phyloP scores from a whole-genome alignment of 345 rosid genomes.

The Rhodamnia argentea region DNA sequence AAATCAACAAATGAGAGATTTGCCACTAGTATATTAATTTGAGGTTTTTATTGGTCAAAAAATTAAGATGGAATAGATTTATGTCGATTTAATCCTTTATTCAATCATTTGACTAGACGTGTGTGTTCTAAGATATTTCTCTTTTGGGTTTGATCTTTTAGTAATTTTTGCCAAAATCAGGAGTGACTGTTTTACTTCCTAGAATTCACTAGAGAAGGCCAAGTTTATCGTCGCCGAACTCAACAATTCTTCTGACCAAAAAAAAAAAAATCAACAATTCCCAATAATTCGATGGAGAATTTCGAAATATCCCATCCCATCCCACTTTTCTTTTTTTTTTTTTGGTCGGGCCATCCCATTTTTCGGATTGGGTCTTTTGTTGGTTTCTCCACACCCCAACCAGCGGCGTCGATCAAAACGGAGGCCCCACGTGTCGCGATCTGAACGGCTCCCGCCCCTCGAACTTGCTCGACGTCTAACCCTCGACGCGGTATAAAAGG shows the following conservation, averaged over 20 bases:
- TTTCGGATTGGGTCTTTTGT: neutral
- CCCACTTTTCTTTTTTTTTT: no score
- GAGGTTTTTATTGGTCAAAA: no score
- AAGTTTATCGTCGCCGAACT: neutral
- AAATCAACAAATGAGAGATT: no score
- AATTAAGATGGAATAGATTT: no score
- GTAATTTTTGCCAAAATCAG: neutral
- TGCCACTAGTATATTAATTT: no score
- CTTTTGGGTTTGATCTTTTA: neutral
- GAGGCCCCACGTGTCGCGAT: neutral
- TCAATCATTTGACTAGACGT: fast-evolving
- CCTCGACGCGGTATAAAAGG: neutral
- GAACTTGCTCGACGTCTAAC: slow-evolving; percentile 7
- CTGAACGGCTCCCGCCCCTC: neutral
- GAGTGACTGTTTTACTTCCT: neutral
- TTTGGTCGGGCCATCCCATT: no score
- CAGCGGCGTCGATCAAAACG: neutral
- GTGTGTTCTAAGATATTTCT: neutral
- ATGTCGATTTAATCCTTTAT: no score
- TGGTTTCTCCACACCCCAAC: neutral
- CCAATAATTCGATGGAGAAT: neutral
- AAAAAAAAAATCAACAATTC: no score
- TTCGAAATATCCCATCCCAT: neutral
- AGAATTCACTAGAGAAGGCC: neutral
- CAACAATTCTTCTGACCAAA: no score